These are phyloP conservation scores for Cordyceps javanica DNA, from an alignment of 2,329 filamentous ascomycete genomes.

Conservation along the genomic window DNA sequence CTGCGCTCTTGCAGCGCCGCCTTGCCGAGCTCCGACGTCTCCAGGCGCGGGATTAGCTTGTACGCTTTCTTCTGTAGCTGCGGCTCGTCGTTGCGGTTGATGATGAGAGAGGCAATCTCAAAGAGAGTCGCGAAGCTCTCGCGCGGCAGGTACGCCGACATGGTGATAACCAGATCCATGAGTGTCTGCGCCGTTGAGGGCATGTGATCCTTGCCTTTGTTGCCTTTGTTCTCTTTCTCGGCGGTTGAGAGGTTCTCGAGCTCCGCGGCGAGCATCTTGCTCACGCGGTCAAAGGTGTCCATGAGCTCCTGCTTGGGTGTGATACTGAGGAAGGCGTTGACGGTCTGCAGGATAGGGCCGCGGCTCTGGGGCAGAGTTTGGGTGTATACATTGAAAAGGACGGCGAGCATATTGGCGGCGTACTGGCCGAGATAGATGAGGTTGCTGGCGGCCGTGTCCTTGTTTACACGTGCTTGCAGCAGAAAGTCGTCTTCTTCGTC, in stretches of 20 bases:
- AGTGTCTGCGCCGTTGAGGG: conserved; percentile 90
- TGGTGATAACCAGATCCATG: conserved; percentile 94
- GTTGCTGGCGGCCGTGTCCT: conserved; percentile 69
- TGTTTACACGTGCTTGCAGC: conserved; percentile 71
- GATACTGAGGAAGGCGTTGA: conserved; percentile 91
- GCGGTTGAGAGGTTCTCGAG: conserved; percentile 47
- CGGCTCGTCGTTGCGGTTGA: conserved; percentile 75
- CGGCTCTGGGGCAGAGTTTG: conserved; percentile 90
- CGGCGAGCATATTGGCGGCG: conserved; percentile 83
- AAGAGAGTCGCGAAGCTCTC: conserved; percentile 82
- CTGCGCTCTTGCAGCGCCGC: conserved; percentile 71
- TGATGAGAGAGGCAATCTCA: conserved; percentile 75
- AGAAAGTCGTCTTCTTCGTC: conserved; percentile 65
- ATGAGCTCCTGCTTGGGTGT: conserved; percentile 72
- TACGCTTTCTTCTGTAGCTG: conserved; percentile 99
- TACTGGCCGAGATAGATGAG: conserved; percentile 73
- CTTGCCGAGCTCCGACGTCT: conserved; percentile 71
- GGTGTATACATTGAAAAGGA: conserved; percentile 98
- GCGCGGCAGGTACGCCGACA: conserved; percentile 85
- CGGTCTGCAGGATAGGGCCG: conserved; percentile 85
- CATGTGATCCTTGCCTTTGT: conserved; percentile 62
- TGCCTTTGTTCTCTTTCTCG: conserved; percentile 48
- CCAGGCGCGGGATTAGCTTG: conserved; percentile 88
- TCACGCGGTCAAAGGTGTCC: conserved; percentile 83
- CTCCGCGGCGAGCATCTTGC: conserved; percentile 71